phyloP scores from a whole-genome alignment of 176 grass and related monocot species.

The Elymus sibiricus region DNA sequence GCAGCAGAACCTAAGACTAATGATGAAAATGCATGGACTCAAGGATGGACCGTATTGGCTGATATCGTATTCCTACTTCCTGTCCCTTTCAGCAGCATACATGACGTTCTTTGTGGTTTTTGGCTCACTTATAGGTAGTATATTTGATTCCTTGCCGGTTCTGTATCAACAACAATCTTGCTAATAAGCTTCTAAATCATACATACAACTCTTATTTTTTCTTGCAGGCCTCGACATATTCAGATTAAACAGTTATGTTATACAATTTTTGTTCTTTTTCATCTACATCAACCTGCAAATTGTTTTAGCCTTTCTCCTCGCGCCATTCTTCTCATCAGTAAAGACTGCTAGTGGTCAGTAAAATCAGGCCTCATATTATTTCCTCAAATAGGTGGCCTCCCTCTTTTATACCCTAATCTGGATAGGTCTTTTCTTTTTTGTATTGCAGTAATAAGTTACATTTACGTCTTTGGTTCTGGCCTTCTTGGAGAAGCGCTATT shows the following conservation, averaged over 20 bases:
- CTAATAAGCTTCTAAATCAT: not conserved
- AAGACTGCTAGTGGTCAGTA: slow-evolving; percentile 45
- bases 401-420: slow-evolving; percentile 3
- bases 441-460: slow-evolving; percentile 51
- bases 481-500: slow-evolving; percentile 47
- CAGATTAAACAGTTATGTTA: slow-evolving; percentile 49
- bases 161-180: not conserved
- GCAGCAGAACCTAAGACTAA: slow-evolving; percentile 60
- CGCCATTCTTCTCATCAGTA: slow-evolving; percentile 59
- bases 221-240: slow-evolving; percentile 61
- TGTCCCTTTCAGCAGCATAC: slow-evolving; percentile 47
- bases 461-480: slow-evolving; percentile 54
- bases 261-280: slow-evolving; percentile 67
- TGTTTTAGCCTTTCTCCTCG: slow-evolving; percentile 44
- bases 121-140: slow-evolving; percentile 57
- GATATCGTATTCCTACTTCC: slow-evolving; percentile 56
- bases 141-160: not conserved
- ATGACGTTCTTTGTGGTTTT: slow-evolving; percentile 48
- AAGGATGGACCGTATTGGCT: slow-evolving; percentile 53
- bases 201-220: not conserved
- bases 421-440: not conserved
- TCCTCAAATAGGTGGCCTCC: not conserved
- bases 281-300: slow-evolving; percentile 61
- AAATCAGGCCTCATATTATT: not conserved
- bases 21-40: slow-evolving; percentile 83